Evolutionary conservation across 148 eudicot species (phyloP).

Genomic region (Amaranthus cruentus): DNA sequence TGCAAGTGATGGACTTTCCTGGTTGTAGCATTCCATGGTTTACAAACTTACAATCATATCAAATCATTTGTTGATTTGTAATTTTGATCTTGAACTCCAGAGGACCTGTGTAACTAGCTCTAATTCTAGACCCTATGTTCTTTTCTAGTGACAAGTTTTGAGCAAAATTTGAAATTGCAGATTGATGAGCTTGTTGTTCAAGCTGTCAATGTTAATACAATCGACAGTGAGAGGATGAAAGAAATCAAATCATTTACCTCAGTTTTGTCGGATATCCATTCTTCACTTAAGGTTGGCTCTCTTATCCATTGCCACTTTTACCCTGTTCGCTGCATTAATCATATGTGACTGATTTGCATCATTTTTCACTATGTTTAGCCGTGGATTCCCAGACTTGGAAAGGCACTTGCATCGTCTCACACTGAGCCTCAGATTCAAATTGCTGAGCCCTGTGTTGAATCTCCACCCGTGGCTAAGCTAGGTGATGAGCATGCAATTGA

Average conservation of each 20-base stretch:
- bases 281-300: constrained; percentile 59
- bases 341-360: neutral
- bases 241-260: constrained; percentile 60
- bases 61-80: neutral
- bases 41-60: neutral
- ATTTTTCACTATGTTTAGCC: constrained; percentile 48
- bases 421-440: constrained; percentile 31
- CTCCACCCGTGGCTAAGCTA: constrained; percentile 20
- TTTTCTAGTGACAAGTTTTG: neutral
- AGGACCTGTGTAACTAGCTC: neutral
- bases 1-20: neutral
- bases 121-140: neutral
- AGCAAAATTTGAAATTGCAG: constrained; percentile 32
- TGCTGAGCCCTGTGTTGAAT: constrained; percentile 16
- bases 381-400: constrained; percentile 65
- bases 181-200: constrained; percentile 79
- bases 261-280: constrained; percentile 55
- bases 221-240: constrained; percentile 28
- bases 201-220: constrained; percentile 44
- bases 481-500: constrained; percentile 22
- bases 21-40: neutral
- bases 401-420: constrained; percentile 34
- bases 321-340: neutral
- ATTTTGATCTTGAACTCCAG: neutral
- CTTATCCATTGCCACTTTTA: constrained; percentile 13